A percentile compares a stretch with the other conserved stretches of the same genome.
Evolutionary conservation across 176 grass and related monocot genomes (phyloP).

Genomic region (Triticum urartu): DNA sequence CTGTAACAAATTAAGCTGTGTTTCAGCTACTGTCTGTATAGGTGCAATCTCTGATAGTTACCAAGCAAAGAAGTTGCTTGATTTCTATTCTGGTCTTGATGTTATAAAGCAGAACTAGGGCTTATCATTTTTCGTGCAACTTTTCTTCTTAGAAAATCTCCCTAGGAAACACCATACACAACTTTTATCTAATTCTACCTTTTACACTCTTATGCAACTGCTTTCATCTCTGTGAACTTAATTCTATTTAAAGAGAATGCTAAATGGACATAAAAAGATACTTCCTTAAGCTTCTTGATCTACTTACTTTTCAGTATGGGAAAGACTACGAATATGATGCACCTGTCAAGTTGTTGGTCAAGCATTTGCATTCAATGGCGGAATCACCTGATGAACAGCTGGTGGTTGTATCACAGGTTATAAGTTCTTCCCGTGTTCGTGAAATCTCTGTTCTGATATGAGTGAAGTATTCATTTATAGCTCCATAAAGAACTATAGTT

Average conservation of each 20-base stretch:
- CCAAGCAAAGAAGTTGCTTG: not conserved
- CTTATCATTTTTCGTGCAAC: not conserved
- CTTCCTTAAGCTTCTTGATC: not conserved
- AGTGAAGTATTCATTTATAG: not conserved
- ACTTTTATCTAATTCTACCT: not conserved
- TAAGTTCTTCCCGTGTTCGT: slow-evolving; percentile 22
- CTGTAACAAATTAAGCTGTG: not conserved
- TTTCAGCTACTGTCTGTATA: not conserved
- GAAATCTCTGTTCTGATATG: not conserved
- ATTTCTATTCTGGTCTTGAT: not conserved
- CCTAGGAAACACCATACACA: not conserved
- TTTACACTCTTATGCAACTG: not conserved
- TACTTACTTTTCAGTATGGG: slow-evolving; percentile 68
- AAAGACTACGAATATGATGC: slow-evolving; percentile 98
- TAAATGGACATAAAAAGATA: not conserved
- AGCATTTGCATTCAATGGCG: slow-evolving; percentile 91
- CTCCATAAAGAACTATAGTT: not conserved
- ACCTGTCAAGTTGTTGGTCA: slow-evolving; percentile 96
- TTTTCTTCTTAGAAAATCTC: not conserved
- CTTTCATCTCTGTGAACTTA: not conserved
- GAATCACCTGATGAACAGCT: slow-evolving; percentile 88
- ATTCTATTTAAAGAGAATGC: slow-evolving; percentile 2
- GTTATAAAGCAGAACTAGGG: not conserved
- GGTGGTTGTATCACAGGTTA: slow-evolving; percentile 92
- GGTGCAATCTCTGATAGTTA: not conserved